phyloP scores from a whole-genome alignment of 2,329 filamentous ascomycete species.

The Ascocoryne sarcoides region DNA sequence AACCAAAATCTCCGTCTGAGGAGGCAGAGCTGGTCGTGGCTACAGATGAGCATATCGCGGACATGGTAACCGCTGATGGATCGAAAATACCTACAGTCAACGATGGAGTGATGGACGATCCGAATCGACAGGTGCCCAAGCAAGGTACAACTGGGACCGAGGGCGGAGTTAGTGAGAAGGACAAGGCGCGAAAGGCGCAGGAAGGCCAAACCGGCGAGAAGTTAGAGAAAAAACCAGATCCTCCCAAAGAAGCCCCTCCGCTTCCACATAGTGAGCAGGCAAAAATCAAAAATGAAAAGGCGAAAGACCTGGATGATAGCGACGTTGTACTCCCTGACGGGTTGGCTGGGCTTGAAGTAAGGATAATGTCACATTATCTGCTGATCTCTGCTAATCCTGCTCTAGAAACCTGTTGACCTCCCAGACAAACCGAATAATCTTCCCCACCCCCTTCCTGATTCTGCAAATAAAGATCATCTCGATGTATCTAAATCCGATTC shows the following conservation, averaged over 20 bases:
- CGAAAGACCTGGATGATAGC: conserved; percentile 32
- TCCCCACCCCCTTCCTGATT: conserved; percentile 58
- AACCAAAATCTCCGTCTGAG: conserved; percentile 26
- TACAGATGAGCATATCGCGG: conserved; percentile 29
- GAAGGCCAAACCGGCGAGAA: conserved; percentile 58
- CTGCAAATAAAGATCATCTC: conserved; percentile 56
- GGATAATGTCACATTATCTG: conserved; percentile 9
- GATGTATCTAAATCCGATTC: conserved; percentile 39
- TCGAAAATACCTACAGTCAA: conserved; percentile 54
- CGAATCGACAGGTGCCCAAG: conserved; percentile 64
- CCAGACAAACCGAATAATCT: conserved; percentile 71
- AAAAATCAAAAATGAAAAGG: conserved; percentile 42
- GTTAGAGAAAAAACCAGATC: conserved; percentile 65
- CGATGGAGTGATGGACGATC: conserved; percentile 91
- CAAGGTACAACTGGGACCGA: conserved; percentile 82
- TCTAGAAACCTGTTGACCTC: conserved; percentile 71
- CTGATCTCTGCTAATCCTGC: conserved; percentile 16
- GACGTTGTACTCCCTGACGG: conserved; percentile 20
- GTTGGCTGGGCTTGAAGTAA: conserved; percentile 49
- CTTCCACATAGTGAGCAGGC: conserved; percentile 74
- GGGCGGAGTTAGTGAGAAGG: conserved; percentile 82
- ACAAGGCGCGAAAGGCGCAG: conserved; percentile 62
- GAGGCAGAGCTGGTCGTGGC: conserved; percentile 28
- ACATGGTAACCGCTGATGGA: conserved; percentile 47
- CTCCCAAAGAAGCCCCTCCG: conserved; percentile 78